A percentile compares a stretch with the other conserved stretches of the same genome.
phyloP scores from a whole-genome alignment of 768 basidiomycete species.

The Flagelloscypha sp. region DNA sequence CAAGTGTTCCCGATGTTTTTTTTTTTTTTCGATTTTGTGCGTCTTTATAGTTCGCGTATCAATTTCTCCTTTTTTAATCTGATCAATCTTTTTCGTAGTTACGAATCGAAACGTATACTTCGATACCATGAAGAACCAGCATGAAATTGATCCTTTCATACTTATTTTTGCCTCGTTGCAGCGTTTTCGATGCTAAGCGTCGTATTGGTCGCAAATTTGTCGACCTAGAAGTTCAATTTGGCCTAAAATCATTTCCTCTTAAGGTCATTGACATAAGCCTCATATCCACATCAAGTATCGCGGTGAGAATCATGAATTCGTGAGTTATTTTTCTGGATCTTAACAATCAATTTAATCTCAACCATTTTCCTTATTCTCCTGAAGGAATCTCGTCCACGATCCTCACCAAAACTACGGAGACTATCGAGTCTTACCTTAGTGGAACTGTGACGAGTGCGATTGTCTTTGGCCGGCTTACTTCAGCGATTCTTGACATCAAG shows the following conservation, averaged over 20 bases:
- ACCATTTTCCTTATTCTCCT: slow-evolving; percentile 38
- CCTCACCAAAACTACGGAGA: slow-evolving; percentile 63
- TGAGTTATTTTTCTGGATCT: slow-evolving; percentile 19
- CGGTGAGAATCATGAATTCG: slow-evolving; percentile 49
- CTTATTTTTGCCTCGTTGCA: no score
- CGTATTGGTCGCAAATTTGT: slow-evolving; percentile 43
- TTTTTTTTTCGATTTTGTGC: no score
- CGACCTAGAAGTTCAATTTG: slow-evolving; percentile 36
- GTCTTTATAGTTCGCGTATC: no score
- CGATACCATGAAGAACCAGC: no score
- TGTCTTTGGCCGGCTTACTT: slow-evolving; percentile 56
- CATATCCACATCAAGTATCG: slow-evolving; percentile 45
- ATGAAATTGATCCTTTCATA: neutral
- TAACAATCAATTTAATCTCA: no score
- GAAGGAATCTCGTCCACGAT: slow-evolving; percentile 68
- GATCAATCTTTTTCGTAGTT: no score
- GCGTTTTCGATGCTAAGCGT: slow-evolving; percentile 51
- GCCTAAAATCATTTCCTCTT: slow-evolving; percentile 44
- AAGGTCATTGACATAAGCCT: slow-evolving; percentile 40
- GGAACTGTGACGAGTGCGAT: slow-evolving; percentile 54
- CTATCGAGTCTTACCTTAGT: slow-evolving; percentile 61
- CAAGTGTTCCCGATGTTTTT: no score
- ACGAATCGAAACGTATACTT: no score
- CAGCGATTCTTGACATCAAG: slow-evolving; percentile 61
- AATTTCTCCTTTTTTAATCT: no score